Evolutionary conservation across 306 rosid species (phyloP), one percentile per base, ranked within the genome.

Genomic region (Abrus precatorius): DNA sequence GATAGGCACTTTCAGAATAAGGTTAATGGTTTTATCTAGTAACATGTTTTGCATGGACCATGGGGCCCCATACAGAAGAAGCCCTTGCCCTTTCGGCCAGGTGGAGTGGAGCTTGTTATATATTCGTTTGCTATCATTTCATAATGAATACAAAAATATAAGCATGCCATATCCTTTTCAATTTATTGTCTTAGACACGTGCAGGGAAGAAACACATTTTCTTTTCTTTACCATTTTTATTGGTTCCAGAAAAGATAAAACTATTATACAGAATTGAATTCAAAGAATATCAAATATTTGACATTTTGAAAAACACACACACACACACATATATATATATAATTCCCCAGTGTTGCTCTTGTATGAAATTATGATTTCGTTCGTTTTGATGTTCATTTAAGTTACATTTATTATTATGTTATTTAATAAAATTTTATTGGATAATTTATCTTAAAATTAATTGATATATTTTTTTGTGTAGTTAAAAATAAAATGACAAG

Each of bases 121-220:
- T 29, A 36, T 28, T 60, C 20, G 5, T 32, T 33, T 49, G 32
- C 27, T 34, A 36, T 38, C 20, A 14, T 20, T 3, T 53, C n/a
- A 53, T 20, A 7, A 53, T 34, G 48, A 10, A n/a, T 50, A 28
- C 7, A 76, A 50, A 50, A 11, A 36, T 36, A 64, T 52, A 36
- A 34, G 52, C 53, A 64, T 76, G 52, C 10, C 72, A 34, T 50
- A 33, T 63, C 41, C 28, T 63, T 49, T 74, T 29, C 56, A 45
- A 10, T 9, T 45, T 28, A 68, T 57, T 40, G 54, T 56, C 65
- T 28, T 68, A 14, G 2, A 50, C 14, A 30, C 3, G 3, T 48
- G 9, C 27, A 32, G 1, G 56, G 34, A 73, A 10, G 20, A 5
- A 30, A 0, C 5, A 5, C 5, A 29, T 59, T 59, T 10, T 1